These are phyloP conservation scores for Emericellopsis atlantica DNA, from an alignment of 2,329 filamentous ascomycete genomes.

Conservation along the genomic window DNA sequence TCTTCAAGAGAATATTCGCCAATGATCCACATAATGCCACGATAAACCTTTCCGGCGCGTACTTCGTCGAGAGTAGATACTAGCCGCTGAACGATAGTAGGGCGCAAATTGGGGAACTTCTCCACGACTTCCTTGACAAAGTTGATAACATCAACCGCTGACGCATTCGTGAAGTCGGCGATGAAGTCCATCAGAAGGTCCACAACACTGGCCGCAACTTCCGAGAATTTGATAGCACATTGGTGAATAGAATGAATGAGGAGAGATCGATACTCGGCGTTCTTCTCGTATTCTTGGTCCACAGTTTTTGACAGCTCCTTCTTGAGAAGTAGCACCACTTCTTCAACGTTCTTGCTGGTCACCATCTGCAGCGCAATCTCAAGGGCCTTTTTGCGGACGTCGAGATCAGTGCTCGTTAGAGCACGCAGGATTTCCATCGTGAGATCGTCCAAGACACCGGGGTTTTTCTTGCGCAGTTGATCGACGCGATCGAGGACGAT, in stretches of 20 bases:
- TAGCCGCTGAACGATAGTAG: conserved; percentile 76
- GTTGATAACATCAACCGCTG: conserved; percentile 92
- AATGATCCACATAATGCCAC: conserved; percentile 93
- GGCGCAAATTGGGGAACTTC: conserved; percentile 84
- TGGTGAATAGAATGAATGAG: conserved; percentile 96
- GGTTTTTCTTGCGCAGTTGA: conserved; percentile 73
- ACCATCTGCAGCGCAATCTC: conserved; percentile 93
- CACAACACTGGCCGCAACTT: conserved; percentile 92
- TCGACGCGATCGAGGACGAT: conserved; percentile 94
- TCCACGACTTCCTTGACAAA: conserved; percentile 99
- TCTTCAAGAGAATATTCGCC: conserved; percentile 94
- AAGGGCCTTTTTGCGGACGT: conserved; percentile 86
- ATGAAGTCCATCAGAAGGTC: conserved; percentile 98
- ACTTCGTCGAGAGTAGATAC: conserved; percentile 89
- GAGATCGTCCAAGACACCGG: conserved; percentile 83
- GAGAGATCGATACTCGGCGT: conserved; percentile 84
- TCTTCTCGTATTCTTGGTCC: conserved; percentile 98
- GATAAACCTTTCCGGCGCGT: conserved; percentile 91
- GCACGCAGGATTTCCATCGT: conserved; percentile 96
- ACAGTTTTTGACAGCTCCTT: conserved; percentile 97
- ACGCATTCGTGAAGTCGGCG: conserved; percentile 93
- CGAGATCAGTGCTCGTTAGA: conserved; percentile 87
- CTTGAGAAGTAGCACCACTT: conserved; percentile 90
- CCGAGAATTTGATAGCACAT: conserved; percentile 97
- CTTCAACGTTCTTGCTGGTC: conserved; percentile 96